A percentile compares a stretch with the other conserved stretches of the same genome.
Conservation (phyloP, 176 grass and related monocot species). For the Thalia dealbata region DNA sequence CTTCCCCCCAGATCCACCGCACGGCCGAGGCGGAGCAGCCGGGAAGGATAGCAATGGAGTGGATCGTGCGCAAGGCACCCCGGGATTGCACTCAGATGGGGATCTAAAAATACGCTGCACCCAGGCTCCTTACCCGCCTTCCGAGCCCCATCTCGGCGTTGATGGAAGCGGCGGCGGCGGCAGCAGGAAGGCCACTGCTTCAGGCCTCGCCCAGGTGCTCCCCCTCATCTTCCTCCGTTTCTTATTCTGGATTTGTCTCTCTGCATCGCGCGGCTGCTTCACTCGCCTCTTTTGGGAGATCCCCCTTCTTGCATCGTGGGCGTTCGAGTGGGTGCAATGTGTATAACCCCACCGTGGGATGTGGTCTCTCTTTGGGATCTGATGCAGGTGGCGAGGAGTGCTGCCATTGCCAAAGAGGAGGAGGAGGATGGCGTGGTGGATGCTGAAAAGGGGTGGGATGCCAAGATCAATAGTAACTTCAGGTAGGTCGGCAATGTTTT, state of each 20-base stretch:
- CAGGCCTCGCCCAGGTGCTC: not conserved
- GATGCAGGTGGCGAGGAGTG: slow-evolving; percentile 14
- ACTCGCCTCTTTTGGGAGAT: not conserved
- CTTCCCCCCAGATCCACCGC: not conserved
- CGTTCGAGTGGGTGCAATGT: slow-evolving; percentile 10
- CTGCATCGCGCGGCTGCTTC: not conserved
- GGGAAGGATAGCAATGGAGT: not conserved
- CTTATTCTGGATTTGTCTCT: not conserved
- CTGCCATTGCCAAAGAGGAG: no score
- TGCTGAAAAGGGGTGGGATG: slow-evolving; percentile 7
- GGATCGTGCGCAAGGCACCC: not conserved
- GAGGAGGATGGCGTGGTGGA: slow-evolving; percentile 12
- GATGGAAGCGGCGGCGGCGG: not conserved
- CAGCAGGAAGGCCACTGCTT: not conserved
- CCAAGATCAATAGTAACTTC: slow-evolving; percentile 13
- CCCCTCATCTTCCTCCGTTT: not conserved
- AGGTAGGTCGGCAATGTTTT: slow-evolving; percentile 13
- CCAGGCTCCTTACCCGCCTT: not conserved
- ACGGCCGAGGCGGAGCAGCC: not conserved
- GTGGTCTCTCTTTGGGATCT: not conserved
- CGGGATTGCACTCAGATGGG: slow-evolving; percentile 9
- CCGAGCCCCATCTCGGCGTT: not conserved
- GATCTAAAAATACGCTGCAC: not conserved
- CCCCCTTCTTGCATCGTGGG: slow-evolving; percentile 11
- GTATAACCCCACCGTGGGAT: not conserved